Base-by-base conservation (phyloP, 2,329 filamentous ascomycete genomes). In the Aspergillus carbonarius region DNA sequence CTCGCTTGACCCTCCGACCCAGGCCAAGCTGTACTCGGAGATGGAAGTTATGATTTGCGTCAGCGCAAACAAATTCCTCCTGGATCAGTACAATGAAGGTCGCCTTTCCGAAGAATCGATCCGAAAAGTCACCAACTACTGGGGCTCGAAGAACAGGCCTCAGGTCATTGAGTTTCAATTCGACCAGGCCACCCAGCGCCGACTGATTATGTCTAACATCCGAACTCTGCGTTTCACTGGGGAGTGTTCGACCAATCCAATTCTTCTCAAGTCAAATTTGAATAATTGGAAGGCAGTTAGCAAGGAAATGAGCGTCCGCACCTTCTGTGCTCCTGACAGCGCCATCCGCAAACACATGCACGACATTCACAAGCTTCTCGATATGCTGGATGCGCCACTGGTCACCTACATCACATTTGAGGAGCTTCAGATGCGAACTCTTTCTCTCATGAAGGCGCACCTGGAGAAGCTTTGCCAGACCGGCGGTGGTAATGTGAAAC, bases 161-260 rank as follows among this genome's bases (percentile, higher is more conserved):
- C 73, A 75, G 40, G 80, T 83, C 20, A 71, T 77, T 8, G 78
- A 83, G 59, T 84, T 84, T 65, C 77, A 78, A 61, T 84, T 81
- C 63, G 81, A 83, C 65, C 79, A 82, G 66, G 68, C 68, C 18
- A 83, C 80, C 8, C 82, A 84, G 63, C 74, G 76, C 10, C 74
- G 79, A 18, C 67, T 84, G 5, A 76, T 84, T 56, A 63, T 74
- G 10, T 69, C 72, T 47, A 82, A 83, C 60, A 69, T 81, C 49
- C 70, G 75, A 15, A 76, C 68, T 6, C 72, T 84, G 60, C 67
- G 72, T 7, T 83, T 84, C 63, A 72, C 77, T 49, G 79, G 79
- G 7, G 70, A 75, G 15, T 71, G 70, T 47, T 72, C 77, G 18
- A 70, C 72, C 5, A 76, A 81, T 51, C 65, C 66, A 2, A 68